phyloP scores from a whole-genome alignment of 2,329 filamentous ascomycete genomes.

The Talaromyces piceae region DNA sequence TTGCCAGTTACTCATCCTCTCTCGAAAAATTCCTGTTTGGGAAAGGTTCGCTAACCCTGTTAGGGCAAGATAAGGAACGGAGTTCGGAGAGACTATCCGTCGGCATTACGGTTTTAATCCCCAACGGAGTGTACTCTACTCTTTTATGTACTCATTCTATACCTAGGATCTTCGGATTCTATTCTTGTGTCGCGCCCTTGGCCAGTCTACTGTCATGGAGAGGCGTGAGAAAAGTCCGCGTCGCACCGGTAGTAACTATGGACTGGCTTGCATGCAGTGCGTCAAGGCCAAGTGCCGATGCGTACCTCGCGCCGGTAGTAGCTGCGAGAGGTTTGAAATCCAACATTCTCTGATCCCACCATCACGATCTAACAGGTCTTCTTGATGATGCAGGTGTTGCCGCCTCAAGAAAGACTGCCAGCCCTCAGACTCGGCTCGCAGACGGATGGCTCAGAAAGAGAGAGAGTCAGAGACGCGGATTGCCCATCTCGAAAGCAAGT shows the following conservation, averaged over 20 bases:
- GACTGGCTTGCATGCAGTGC: conserved; percentile 22
- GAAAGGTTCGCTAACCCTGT: not conserved
- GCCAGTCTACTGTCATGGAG: conserved; percentile 11
- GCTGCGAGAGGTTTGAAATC: conserved; percentile 21
- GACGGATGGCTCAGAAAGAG: conserved; percentile 19
- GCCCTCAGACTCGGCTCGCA: conserved; percentile 27
- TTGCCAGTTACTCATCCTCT: too few relatives aligned
- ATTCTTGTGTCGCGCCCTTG: not conserved
- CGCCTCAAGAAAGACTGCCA: conserved; percentile 30
- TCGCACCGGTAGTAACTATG: conserved; percentile 19
- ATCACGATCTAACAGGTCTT: too few relatives aligned
- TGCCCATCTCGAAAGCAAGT: conserved; percentile 28
- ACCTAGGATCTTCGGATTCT: not conserved
- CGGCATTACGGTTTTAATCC: too few relatives aligned
- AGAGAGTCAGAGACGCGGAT: conserved; percentile 25
- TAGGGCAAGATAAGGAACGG: not conserved
- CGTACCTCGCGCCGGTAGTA: conserved; percentile 14
- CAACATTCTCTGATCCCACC: not conserved
- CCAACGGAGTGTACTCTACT: too few relatives aligned
- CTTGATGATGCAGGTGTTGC: conserved; percentile 20
- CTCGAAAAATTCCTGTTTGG: not conserved
- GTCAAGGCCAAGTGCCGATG: conserved; percentile 26
- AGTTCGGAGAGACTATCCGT: not conserved
- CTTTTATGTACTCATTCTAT: conserved; percentile 7
- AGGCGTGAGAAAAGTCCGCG: conserved; percentile 6